phyloP scores from a whole-genome alignment of 2,329 filamentous ascomycete genomes.

The Talaromyces sp. region DNA sequence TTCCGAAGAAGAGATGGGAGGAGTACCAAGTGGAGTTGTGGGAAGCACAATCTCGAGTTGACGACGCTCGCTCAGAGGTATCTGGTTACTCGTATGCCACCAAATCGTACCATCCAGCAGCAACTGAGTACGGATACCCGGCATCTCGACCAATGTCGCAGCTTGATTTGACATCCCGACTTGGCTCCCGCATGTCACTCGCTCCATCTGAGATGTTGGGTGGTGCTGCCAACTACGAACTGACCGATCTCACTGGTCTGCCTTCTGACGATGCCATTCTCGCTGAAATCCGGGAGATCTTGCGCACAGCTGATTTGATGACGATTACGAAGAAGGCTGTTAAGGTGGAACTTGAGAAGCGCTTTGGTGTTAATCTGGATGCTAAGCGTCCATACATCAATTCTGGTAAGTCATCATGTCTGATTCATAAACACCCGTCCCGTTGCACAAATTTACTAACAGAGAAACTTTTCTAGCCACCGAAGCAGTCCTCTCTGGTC shows the following conservation, averaged over 20 bases:
- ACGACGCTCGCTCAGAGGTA: constrained; percentile 74
- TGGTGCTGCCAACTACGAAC: constrained; percentile 63
- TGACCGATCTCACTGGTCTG: constrained; percentile 69
- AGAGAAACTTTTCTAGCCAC: constrained; percentile 54
- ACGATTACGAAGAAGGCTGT: constrained; percentile 98
- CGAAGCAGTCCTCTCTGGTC: constrained; percentile 73
- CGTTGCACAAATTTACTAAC: neutral
- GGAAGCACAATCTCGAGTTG: constrained; percentile 83
- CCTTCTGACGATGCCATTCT: constrained; percentile 87
- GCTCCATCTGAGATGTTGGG: constrained; percentile 69
- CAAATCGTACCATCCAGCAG: constrained; percentile 62
- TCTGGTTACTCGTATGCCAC: constrained; percentile 95
- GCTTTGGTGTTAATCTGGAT: constrained; percentile 84
- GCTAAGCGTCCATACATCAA: constrained; percentile 90
- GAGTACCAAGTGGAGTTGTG: constrained; percentile 97
- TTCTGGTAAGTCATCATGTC: constrained; percentile 62
- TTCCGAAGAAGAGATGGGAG: constrained; percentile 98
- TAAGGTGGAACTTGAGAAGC: constrained; percentile 85
- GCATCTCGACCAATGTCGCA: constrained; percentile 60
- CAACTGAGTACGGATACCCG: constrained; percentile 69
- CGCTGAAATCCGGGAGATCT: constrained; percentile 89
- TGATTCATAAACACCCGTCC: neutral
- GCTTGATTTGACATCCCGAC: constrained; percentile 52
- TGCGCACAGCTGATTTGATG: constrained; percentile 92
- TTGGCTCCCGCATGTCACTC: constrained; percentile 71